Evolutionary conservation across 225 moss, liverwort and hornwort genomes (phyloP).

Genomic region (Sphagnum tenellum): DNA sequence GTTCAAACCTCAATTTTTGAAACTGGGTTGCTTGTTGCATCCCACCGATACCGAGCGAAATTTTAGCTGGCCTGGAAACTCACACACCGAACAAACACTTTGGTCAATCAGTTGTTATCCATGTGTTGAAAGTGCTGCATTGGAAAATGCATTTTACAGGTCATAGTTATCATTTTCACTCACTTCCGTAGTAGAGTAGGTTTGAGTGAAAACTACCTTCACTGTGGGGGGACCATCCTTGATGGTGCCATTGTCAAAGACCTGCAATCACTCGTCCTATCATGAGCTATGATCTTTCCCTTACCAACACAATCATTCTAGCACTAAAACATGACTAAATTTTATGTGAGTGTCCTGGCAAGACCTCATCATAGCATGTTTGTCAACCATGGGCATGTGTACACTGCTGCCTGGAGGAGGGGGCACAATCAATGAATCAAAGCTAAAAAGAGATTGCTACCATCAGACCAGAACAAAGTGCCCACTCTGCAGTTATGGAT

Average conservation of each 20-base stretch:
- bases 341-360: not conserved
- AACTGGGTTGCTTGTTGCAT: constrained; percentile 27
- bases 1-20: constrained; percentile 63
- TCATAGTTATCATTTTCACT: not conserved
- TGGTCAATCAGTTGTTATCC: not conserved
- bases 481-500: not conserved
- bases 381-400: not conserved
- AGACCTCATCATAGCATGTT: not conserved
- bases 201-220: constrained; percentile 38
- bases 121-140: not conserved
- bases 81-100: not conserved
- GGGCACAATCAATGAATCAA: not conserved
- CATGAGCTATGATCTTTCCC: not conserved
- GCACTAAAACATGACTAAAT: not conserved
- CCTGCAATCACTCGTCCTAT: constrained; percentile 20
- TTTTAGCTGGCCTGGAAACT: constrained; percentile 85
- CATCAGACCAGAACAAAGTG: not conserved
- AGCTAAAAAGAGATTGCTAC: not conserved
- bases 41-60: constrained; percentile 88
- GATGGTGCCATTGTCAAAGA: constrained; percentile 72
- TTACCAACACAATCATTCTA: not conserved
- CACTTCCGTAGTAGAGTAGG: not conserved
- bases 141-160: not conserved
- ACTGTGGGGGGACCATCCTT: constrained; percentile 91
- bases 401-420: not conserved